phyloP scores from a whole-genome alignment of 495 filamentous ascomycete genomes.

The Penicillium bovifimosum region DNA sequence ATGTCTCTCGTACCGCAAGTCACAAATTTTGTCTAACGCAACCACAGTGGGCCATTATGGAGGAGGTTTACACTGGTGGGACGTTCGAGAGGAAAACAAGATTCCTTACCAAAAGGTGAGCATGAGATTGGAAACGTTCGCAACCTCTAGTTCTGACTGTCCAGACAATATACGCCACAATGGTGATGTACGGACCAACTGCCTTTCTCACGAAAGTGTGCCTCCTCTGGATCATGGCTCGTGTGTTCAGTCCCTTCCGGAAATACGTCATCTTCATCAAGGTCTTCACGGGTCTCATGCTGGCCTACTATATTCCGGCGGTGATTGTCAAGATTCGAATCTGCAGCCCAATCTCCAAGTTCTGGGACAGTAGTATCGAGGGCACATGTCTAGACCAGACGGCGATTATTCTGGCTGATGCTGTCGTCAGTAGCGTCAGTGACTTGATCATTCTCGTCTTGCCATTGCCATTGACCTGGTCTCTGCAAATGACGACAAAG shows the following conservation, averaged over 20 bases:
- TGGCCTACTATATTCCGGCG: slow-evolving; percentile 36
- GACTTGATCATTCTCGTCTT: slow-evolving; percentile 33
- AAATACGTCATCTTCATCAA: slow-evolving; percentile 31
- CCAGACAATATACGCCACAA: slow-evolving; percentile 27
- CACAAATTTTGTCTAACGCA: neutral
- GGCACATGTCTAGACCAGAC: slow-evolving; percentile 32
- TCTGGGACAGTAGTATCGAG: slow-evolving; percentile 20
- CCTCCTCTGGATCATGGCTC: slow-evolving; percentile 36
- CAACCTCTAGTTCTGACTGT: neutral
- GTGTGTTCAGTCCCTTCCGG: slow-evolving; percentile 34
- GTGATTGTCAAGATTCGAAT: slow-evolving; percentile 36
- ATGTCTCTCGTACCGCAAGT: neutral
- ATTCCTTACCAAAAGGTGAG: slow-evolving; percentile 23
- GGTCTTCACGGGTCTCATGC: slow-evolving; percentile 33
- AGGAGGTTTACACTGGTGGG: slow-evolving; percentile 19
- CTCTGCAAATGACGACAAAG: slow-evolving; percentile 27
- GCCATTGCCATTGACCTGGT: slow-evolving; percentile 29
- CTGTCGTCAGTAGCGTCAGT: slow-evolving; percentile 33
- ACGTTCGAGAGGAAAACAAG: slow-evolving; percentile 13
- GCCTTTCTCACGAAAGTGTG: slow-evolving; percentile 37
- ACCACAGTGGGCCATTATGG: slow-evolving; percentile 23
- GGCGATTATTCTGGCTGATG: slow-evolving; percentile 34
- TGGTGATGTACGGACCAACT: slow-evolving; percentile 39
- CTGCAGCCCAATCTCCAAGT: slow-evolving; percentile 33
- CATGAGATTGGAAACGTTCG: neutral